These are phyloP conservation scores for Gracilariopsis chorda DNA, from an alignment of 23 red algal genomes.

Conservation along the genomic window DNA sequence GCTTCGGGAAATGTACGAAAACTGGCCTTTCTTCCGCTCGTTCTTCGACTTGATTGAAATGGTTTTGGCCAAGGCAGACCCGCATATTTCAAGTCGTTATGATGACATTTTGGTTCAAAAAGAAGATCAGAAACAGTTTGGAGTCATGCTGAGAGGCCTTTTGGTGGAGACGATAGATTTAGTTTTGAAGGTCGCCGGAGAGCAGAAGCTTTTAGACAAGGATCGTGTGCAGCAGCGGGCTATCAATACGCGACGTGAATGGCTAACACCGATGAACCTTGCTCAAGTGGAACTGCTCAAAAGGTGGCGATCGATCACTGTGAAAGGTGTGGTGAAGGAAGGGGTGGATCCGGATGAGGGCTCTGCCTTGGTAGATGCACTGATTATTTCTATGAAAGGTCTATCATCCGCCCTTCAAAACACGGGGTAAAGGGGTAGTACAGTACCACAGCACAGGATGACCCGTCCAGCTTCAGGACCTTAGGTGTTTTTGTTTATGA, in stretches of 20 bases:
- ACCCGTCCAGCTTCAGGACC: neutral
- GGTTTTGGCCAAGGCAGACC: constrained; percentile 95
- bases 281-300: constrained; percentile 88
- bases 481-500: neutral
- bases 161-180: constrained; percentile 78
- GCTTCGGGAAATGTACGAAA: constrained; percentile 79
- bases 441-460: no score
- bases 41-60: constrained; percentile 99
- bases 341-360: constrained; percentile 26
- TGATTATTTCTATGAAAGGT: constrained; percentile 96
- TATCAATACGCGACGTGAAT: constrained; percentile 82
- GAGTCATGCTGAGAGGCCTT: constrained; percentile 67
- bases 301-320: constrained; percentile 53
- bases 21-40: constrained; percentile 97
- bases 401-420: constrained; percentile 90
- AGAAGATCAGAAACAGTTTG: constrained; percentile 74
- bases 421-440: constrained; percentile 87
- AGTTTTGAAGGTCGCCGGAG: constrained; percentile 83
- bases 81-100: constrained; percentile 91
- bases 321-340: constrained; percentile 48
- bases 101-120: constrained; percentile 83
- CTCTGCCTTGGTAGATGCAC: constrained; percentile 62
- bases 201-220: constrained; percentile 90
- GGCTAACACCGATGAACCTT: constrained; percentile 95
- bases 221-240: constrained; percentile 90